These are phyloP conservation scores for Aureobasidium musti DNA, from an alignment of 2,329 filamentous ascomycete species.

Conservation along the genomic window DNA sequence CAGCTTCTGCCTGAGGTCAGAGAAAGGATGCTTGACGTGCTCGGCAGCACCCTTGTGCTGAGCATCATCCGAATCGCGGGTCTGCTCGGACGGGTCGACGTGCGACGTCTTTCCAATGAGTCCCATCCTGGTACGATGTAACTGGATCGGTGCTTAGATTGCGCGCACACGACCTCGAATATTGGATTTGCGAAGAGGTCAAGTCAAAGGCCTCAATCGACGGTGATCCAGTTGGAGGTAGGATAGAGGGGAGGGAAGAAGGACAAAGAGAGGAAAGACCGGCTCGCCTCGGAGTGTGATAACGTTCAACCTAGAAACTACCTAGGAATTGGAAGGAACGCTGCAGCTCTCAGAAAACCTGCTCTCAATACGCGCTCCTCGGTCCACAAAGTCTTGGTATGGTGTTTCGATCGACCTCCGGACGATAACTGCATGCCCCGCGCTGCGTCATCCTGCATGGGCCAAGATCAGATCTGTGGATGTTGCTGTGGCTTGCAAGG, in stretches of 20 bases:
- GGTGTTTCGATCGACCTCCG: slow-evolving; percentile 20
- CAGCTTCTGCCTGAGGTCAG: slow-evolving; percentile 47
- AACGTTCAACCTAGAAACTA: not conserved
- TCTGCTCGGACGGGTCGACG: not conserved
- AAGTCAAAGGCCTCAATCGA: not conserved
- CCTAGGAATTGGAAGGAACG: not conserved
- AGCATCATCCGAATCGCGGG: not conserved
- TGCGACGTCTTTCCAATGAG: slow-evolving; percentile 28
- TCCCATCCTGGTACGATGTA: slow-evolving; percentile 13
- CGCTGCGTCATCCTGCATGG: slow-evolving; percentile 5
- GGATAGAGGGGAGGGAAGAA: not conserved
- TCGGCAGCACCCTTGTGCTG: slow-evolving; percentile 27
- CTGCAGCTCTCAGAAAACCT: slow-evolving; percentile 15
- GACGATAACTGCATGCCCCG: not conserved
- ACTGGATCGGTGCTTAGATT: not conserved
- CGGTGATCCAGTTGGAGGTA: not conserved
- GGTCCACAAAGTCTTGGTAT: slow-evolving; percentile 1
- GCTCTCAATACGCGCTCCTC: slow-evolving; percentile 2
- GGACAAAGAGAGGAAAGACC: not conserved
- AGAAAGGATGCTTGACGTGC: slow-evolving; percentile 35
- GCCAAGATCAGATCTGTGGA: slow-evolving; percentile 15
- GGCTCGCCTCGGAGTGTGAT: slow-evolving; percentile 13
- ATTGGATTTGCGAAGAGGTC: not conserved
- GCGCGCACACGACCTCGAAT: slow-evolving; percentile 1
- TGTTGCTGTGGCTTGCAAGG: slow-evolving; percentile 15